Evolutionary conservation across 495 filamentous ascomycete genomes (phyloP), one percentile per base, ranked within the genome.

Genomic region (Penicillium flavigenum): DNA sequence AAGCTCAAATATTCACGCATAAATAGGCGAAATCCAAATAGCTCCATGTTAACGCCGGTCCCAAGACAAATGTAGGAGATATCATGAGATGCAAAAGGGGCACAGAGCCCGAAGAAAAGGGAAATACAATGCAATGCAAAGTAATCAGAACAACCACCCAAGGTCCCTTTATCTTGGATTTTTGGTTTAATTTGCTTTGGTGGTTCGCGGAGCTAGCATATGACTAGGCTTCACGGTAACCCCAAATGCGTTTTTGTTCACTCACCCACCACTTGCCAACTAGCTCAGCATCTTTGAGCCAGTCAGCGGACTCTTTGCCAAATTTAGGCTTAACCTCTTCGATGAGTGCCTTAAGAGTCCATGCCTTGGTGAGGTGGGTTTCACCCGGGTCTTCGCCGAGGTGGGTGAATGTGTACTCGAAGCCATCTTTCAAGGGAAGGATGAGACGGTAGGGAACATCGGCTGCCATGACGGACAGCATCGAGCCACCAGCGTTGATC

Each of bases 401-500:
- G 56, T 79, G 63, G 3, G 69, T 71, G 51, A 79, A 80, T 27
- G 62, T 63, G 31, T 74, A 77, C 45, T 73, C 71, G 27, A 74
- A 72, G 10, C 55, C 61, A 43, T 74, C 68, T 20, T 70, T 70
- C 4, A 80, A 57, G 1, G 77, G 77, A 3, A 79, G 51, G 34
- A 80, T 60, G 2, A 80, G 65, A 11, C 77, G 64, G 51, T 73
- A 79, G 2, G 74, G 68, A 8, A 63, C 43, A 19, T 58, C 64
- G 7, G 77, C 69, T 10, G 73, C 63, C 1, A 68, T 72, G 14
- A 75, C 57, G 10, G 69, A 68, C 16, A 80, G 48, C 54, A 74
- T 65, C 0, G 71, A 64, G 19, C 75, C 76, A 32, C 77, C 77
- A 0, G 75, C 74, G 29, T 79, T 79, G 49, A 79, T 71, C 19